A percentile compares a stretch with the other conserved stretches of the same genome.
These are phyloP conservation scores for Cryphonectria nitschkei DNA, from an alignment of 2,329 filamentous ascomycete species.

Conservation along the genomic window DNA sequence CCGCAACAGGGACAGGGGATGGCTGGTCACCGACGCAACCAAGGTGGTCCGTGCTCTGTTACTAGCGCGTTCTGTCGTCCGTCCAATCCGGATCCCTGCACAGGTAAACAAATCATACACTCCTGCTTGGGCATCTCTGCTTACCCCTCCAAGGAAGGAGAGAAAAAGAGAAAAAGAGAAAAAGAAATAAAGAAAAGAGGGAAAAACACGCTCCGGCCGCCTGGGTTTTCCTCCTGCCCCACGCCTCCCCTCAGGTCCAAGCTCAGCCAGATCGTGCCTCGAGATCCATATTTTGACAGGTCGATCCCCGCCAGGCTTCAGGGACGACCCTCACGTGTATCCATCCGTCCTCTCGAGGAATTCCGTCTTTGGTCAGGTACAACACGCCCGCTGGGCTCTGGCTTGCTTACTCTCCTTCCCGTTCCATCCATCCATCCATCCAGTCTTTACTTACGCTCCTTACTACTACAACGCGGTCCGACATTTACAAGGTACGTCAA, in stretches of 20 bases:
- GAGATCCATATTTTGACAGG: constrained; percentile 15
- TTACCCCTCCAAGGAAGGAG: constrained; percentile 5
- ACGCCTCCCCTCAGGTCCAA: not conserved
- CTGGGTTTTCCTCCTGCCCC: constrained; percentile 14
- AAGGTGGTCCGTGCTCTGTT: constrained; percentile 24
- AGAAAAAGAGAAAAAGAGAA: not conserved
- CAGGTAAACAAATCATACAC: constrained; percentile 13
- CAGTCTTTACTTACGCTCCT: constrained; percentile 4
- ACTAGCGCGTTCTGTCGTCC: constrained; percentile 4
- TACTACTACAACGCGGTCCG: constrained; percentile 9
- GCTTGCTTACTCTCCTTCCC: constrained; percentile 6
- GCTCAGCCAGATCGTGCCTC: not conserved
- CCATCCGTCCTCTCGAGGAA: not conserved
- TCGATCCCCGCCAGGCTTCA: constrained; percentile 13
- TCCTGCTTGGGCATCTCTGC: constrained; percentile 3
- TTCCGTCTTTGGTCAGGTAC: constrained; percentile 4
- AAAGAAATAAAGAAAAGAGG: not conserved
- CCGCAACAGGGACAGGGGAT: constrained; percentile 6
- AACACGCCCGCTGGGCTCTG: not conserved
- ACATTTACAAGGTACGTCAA: constrained; percentile 10
- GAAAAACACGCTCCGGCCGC: not conserved
- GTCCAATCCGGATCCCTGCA: constrained; percentile 10
- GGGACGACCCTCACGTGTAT: constrained; percentile 26
- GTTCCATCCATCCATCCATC: not conserved
- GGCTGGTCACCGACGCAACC: constrained; percentile 25